Percentiles rank a stretch among this genome's conserved stretches.
These are phyloP conservation scores for Aspergillus hancockii DNA, from an alignment of 495 filamentous ascomycete genomes.

Conservation along the genomic window DNA sequence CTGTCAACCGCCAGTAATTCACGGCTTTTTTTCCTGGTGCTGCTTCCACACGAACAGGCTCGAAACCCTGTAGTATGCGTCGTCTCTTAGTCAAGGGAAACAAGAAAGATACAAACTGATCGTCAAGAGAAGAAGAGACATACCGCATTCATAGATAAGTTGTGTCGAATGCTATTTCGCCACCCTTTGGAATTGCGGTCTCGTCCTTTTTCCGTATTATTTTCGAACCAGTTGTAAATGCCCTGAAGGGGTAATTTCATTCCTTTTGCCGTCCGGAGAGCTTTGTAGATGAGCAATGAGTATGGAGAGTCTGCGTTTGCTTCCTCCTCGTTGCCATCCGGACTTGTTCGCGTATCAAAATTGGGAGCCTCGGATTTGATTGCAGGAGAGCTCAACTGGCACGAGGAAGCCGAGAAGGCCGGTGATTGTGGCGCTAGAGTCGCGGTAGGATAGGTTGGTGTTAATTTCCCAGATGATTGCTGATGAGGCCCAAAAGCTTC, in stretches of 20 bases:
- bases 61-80: slow-evolving; percentile 58
- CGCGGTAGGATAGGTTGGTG: slow-evolving; percentile 12
- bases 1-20: slow-evolving; percentile 66
- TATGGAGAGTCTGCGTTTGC: slow-evolving; percentile 65
- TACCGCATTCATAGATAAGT: slow-evolving; percentile 95
- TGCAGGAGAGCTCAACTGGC: slow-evolving; percentile 22
- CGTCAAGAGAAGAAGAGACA: slow-evolving; percentile 32
- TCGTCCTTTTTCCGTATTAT: slow-evolving; percentile 75
- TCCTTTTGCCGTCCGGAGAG: slow-evolving; percentile 63
- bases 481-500: slow-evolving; percentile 10
- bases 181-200: slow-evolving; percentile 71
- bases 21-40: slow-evolving; percentile 58
- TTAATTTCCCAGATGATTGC: slow-evolving; percentile 10
- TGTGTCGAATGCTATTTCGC: slow-evolving; percentile 97
- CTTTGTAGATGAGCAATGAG: slow-evolving; percentile 76
- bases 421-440: slow-evolving; percentile 24
- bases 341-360: slow-evolving; percentile 20
- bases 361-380: slow-evolving; percentile 10
- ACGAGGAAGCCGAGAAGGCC: slow-evolving; percentile 24
- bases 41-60: slow-evolving; percentile 52
- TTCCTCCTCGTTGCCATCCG: slow-evolving; percentile 33
- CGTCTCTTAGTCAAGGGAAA: slow-evolving; percentile 14
- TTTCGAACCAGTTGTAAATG: slow-evolving; percentile 87
- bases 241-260: slow-evolving; percentile 78
- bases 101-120: slow-evolving; percentile 5